These are phyloP conservation scores for Elymus sibiricus DNA, from an alignment of 176 grass and related monocot species.

Conservation along the genomic window DNA sequence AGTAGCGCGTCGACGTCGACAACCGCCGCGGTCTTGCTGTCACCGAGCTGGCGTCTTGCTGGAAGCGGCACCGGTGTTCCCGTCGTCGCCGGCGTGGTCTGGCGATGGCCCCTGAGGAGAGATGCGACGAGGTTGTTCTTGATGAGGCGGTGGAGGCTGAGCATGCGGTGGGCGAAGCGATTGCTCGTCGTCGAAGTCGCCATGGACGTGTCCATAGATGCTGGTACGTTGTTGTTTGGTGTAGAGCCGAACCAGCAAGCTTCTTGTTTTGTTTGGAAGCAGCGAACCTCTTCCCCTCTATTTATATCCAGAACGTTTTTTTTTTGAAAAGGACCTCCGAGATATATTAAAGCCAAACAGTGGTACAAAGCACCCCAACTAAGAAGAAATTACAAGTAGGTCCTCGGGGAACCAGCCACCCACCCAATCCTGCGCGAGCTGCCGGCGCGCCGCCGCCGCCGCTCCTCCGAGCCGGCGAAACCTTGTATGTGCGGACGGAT, in stretches of 20 bases:
- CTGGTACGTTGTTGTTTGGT: neutral
- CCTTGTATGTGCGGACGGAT: too few species aligned
- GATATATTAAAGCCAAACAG: too few species aligned
- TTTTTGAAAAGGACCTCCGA: too few species aligned
- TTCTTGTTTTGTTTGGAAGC: constrained; percentile 1
- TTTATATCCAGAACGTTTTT: too few species aligned
- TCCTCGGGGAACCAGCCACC: too few species aligned
- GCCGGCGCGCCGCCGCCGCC: too few species aligned
- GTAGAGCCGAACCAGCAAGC: neutral
- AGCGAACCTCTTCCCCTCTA: neutral
- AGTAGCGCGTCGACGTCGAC: constrained; percentile 34
- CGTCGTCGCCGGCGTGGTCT: neutral
- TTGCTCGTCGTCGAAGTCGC: neutral
- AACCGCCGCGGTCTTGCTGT: neutral
- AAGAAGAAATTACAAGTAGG: too few species aligned
- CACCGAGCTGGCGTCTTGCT: neutral
- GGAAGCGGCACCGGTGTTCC: neutral
- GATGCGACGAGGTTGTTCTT: neutral
- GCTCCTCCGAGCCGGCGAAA: too few species aligned
- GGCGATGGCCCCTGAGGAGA: neutral
- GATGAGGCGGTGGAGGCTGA: neutral
- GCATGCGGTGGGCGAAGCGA: neutral
- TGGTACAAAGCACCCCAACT: too few species aligned
- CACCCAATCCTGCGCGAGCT: too few species aligned
- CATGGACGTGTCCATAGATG: neutral